phyloP scores from a whole-genome alignment of 2,329 filamentous ascomycete species.

The Fusarium beomiforme region DNA sequence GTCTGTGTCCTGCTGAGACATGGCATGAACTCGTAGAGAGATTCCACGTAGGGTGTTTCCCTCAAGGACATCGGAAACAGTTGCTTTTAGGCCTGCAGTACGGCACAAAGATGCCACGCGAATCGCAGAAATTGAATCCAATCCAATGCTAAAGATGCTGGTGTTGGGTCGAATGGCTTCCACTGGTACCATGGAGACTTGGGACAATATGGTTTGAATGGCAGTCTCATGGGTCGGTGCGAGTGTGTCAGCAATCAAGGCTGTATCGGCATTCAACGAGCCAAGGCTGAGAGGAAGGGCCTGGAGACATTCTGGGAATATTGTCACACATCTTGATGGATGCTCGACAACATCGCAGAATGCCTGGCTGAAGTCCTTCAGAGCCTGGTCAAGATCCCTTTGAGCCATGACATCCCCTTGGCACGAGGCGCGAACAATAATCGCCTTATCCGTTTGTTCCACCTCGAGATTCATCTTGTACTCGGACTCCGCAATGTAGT shows the following conservation, averaged over 20 bases:
- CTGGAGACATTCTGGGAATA: not conserved
- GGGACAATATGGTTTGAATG: not conserved
- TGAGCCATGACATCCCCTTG: not conserved
- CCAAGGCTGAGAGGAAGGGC: not conserved
- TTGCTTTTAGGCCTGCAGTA: not conserved
- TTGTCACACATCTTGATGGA: not conserved
- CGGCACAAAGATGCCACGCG: not conserved
- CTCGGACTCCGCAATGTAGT: not conserved
- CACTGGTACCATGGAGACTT: not conserved
- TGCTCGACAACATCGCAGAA: not conserved
- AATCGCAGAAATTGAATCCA: not conserved
- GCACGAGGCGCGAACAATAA: not conserved
- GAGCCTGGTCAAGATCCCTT: not conserved
- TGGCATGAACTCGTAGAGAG: not conserved
- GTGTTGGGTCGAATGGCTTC: not conserved
- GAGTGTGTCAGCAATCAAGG: not conserved
- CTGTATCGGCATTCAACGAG: not conserved
- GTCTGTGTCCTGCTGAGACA: not conserved
- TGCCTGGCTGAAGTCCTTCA: not conserved
- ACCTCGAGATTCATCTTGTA: not conserved
- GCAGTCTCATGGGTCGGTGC: not conserved
- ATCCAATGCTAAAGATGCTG: not conserved
- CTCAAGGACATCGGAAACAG: not conserved
- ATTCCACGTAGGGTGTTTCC: not conserved
- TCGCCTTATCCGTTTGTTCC: not conserved